Conservation (phyloP, 2,329 filamentous ascomycete genomes). For the Trichothecium roseum region DNA sequence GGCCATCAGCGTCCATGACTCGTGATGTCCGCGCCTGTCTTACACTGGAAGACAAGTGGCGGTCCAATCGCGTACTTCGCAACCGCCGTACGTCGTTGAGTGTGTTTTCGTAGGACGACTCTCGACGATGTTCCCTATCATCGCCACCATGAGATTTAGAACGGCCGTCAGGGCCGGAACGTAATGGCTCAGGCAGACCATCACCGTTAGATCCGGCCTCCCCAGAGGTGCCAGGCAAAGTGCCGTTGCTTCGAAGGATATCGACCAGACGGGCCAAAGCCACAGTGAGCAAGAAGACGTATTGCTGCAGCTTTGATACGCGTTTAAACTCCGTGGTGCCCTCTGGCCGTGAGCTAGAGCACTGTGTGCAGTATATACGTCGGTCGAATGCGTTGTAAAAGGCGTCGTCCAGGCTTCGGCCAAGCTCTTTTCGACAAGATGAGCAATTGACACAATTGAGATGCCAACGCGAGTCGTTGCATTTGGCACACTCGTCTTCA, state of each 20-base stretch:
- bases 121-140: conserved; percentile 45
- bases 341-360: conserved; percentile 47
- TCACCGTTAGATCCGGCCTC: conserved; percentile 28
- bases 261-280: conserved; percentile 82
- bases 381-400: conserved; percentile 58
- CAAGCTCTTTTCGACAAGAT: conserved; percentile 54
- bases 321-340: conserved; percentile 49
- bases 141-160: conserved; percentile 61
- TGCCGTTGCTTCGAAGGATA: conserved; percentile 74
- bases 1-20: conserved; percentile 60
- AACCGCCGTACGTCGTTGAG: conserved; percentile 89
- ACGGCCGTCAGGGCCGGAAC: conserved; percentile 53
- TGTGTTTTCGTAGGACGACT: conserved; percentile 86
- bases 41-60: conserved; percentile 86
- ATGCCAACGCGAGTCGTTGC: conserved; percentile 73
- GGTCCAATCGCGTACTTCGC: conserved; percentile 86
- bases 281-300: conserved; percentile 84
- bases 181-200: conserved; percentile 46
- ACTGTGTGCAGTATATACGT: conserved; percentile 61
- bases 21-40: conserved; percentile 82
- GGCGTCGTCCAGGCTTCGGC: conserved; percentile 56
- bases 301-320: conserved; percentile 84
- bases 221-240: conserved; percentile 47
- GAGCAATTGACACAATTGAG: conserved; percentile 70
- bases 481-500: conserved; percentile 82